Evolutionary conservation across 345 rosid species (phyloP).

Genomic region (Eucalyptus victrix): DNA sequence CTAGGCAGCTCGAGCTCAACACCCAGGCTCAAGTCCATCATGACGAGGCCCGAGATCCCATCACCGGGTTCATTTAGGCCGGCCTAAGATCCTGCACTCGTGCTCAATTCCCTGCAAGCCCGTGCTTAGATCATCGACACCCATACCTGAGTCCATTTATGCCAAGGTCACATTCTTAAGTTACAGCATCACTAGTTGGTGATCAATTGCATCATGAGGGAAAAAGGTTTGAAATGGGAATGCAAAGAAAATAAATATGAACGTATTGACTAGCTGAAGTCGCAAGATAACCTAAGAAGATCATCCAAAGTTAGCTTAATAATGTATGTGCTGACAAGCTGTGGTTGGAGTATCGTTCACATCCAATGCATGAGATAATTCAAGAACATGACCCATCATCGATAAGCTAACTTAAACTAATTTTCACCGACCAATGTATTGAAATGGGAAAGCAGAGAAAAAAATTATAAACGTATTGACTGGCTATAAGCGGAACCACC

Average conservation of each 20-base stretch:
- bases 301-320: neutral
- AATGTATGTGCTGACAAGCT: neutral
- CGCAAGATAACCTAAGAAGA: neutral
- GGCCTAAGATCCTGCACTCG: too few species aligned
- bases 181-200: neutral
- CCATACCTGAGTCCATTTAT: too few species aligned
- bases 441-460: neutral
- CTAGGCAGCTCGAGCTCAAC: too few species aligned
- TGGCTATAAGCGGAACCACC: neutral
- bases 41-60: too few species aligned
- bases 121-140: too few species aligned
- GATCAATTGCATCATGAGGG: neutral
- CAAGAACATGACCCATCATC: neutral
- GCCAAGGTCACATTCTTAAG: neutral
- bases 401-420: neutral
- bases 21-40: too few species aligned
- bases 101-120: too few species aligned
- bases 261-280: neutral
- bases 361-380: neutral
- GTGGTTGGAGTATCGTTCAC: neutral
- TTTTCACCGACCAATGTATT: neutral
- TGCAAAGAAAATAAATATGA: too few species aligned
- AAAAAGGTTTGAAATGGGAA: neutral
- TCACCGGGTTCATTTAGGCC: too few species aligned
- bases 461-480: neutral